Percentiles rank a stretch among this genome's conserved stretches.
These are phyloP conservation scores for Paraphoma sp. DNA, from an alignment of 2,329 filamentous ascomycete species.

Conservation along the genomic window DNA sequence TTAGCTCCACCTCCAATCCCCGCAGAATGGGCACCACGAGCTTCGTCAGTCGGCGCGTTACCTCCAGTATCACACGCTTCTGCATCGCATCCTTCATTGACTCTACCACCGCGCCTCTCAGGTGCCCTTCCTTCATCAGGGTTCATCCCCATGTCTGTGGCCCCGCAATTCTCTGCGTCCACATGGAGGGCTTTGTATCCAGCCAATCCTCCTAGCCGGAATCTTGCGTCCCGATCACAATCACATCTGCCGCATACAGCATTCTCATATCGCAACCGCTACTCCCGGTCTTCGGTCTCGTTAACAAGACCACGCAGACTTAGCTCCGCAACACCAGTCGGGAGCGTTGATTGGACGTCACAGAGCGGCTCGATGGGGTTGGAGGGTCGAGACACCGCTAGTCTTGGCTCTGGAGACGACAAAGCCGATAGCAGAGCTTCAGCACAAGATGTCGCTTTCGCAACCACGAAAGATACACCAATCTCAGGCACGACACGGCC, in stretches of 20 bases:
- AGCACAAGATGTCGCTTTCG: slow-evolving; percentile 28
- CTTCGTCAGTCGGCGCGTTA: slow-evolving; percentile 18
- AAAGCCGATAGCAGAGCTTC: slow-evolving; percentile 8
- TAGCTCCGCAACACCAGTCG: slow-evolving; percentile 25
- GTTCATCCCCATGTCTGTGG: slow-evolving; percentile 31
- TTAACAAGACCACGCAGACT: slow-evolving; percentile 41
- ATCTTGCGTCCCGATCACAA: slow-evolving; percentile 26
- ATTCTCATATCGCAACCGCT: slow-evolving; percentile 25
- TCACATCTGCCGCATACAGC: slow-evolving; percentile 21
- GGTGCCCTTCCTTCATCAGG: slow-evolving; percentile 19
- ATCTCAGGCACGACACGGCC: slow-evolving; percentile 19
- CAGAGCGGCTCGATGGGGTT: slow-evolving; percentile 26
- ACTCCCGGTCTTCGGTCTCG: slow-evolving; percentile 36
- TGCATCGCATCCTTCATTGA: slow-evolving; percentile 13
- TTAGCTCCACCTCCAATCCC: slow-evolving; percentile 38
- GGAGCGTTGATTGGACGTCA: slow-evolving; percentile 29
- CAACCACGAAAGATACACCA: slow-evolving; percentile 25
- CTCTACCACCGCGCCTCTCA: slow-evolving; percentile 27
- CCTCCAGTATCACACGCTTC: slow-evolving; percentile 23
- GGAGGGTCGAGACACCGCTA: slow-evolving; percentile 12
- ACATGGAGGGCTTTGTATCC: slow-evolving; percentile 43
- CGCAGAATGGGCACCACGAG: slow-evolving; percentile 23
- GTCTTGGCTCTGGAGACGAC: slow-evolving; percentile 5
- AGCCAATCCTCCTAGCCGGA: slow-evolving; percentile 18
- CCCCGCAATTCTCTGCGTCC: slow-evolving; percentile 39